Evolutionary conservation across 495 filamentous ascomycete species (phyloP).

Genomic region (Aspergillus heteromorphus): DNA sequence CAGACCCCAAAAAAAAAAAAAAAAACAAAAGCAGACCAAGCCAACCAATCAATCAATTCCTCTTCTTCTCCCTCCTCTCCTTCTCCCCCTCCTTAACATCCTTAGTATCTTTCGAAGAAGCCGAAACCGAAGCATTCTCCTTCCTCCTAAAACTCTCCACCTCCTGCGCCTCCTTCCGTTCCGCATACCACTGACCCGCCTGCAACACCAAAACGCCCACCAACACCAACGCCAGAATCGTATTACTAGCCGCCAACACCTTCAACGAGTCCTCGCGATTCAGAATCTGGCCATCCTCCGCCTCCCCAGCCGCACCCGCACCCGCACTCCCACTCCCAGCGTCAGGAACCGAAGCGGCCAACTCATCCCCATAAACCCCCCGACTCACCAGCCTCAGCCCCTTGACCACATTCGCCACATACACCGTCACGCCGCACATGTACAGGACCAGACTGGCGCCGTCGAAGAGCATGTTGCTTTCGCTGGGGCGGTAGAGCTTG

Average conservation of each 20-base stretch:
- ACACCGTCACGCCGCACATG: conserved; percentile 84
- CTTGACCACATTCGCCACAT: conserved; percentile 91
- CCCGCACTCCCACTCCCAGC: too few relatives aligned
- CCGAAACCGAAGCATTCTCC: conserved; percentile 48
- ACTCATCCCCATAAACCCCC: conserved; percentile 45
- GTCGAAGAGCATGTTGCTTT: conserved; percentile 95
- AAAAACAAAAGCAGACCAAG: neutral
- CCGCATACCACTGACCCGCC: conserved; percentile 98
- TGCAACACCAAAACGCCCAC: conserved; percentile 89
- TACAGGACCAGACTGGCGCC: conserved; percentile 88
- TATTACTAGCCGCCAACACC: conserved; percentile 93
- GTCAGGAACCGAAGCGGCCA: conserved; percentile 19
- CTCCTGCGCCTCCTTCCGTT: conserved; percentile 85
- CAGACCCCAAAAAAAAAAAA: neutral
- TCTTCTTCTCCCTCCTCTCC: conserved; percentile 1
- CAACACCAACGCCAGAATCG: conserved; percentile 85
- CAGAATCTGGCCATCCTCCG: conserved; percentile 32
- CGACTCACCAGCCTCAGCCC: conserved; percentile 73
- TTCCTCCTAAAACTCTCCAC: conserved; percentile 51
- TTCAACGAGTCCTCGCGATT: conserved; percentile 79
- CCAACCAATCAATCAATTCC: neutral
- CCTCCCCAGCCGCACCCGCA: neutral
- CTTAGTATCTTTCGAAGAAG: conserved; percentile 8
- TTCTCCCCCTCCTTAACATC: neutral
- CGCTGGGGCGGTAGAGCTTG: conserved; percentile 87